Conservation (phyloP, 225 moss, liverwort and hornwort species). For the Polytrichum formosum region DNA sequence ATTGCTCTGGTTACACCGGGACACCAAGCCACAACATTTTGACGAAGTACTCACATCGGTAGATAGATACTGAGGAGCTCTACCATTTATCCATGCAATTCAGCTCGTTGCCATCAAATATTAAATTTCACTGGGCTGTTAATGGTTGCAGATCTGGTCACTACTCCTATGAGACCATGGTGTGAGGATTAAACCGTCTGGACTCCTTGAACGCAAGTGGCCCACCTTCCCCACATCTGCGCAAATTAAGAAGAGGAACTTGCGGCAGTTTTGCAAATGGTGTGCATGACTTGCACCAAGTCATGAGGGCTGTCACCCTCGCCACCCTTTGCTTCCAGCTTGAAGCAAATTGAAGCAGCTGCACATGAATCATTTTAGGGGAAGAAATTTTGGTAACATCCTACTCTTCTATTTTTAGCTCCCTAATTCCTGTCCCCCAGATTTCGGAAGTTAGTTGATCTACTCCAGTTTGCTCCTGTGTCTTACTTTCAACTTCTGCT, state of each 20-base stretch:
- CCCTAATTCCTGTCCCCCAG: slow-evolving; percentile 7
- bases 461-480: no score
- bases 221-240: slow-evolving; percentile 23
- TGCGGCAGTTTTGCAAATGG: slow-evolving; percentile 44
- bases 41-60: no score
- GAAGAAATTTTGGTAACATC: slow-evolving; percentile 44
- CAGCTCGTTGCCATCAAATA: no score
- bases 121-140: not conserved
- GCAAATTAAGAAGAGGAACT: slow-evolving; percentile 22
- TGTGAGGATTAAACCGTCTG: slow-evolving; percentile 20
- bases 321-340: slow-evolving; percentile 11
- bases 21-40: no score
- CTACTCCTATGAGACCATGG: slow-evolving; percentile 56
- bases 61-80: no score
- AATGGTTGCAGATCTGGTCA: slow-evolving; percentile 41
- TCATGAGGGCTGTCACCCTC: slow-evolving; percentile 18
- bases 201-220: slow-evolving; percentile 16
- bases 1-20: no score
- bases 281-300: slow-evolving; percentile 21
- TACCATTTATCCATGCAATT: no score
- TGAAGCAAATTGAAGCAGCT: slow-evolving; percentile 9
- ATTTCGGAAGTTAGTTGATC: no score
- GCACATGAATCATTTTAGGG: slow-evolving; percentile 33
- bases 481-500: no score
- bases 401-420: slow-evolving; percentile 28